Conservation (phyloP, 2,329 filamentous ascomycete species). For the Trichoderma breve region DNA sequence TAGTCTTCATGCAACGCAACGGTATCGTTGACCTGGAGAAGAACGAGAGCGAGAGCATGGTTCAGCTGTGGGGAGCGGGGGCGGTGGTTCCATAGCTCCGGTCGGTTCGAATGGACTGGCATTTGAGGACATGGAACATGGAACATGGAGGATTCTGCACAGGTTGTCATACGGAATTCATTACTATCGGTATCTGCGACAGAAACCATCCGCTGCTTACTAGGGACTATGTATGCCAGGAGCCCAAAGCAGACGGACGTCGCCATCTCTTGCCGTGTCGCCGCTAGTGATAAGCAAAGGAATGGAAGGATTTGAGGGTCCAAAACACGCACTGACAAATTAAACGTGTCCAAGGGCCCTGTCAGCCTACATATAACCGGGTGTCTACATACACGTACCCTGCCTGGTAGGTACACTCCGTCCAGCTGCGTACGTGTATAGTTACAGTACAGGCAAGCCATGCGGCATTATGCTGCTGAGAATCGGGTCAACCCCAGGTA, state of each 20-base stretch:
- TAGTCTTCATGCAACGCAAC: background rate
- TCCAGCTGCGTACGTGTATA: background rate
- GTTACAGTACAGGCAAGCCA: background rate
- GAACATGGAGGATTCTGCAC: background rate
- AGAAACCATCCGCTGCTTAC: background rate
- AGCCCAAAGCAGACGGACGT: background rate
- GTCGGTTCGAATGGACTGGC: background rate
- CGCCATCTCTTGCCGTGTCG: background rate
- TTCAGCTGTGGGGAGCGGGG: background rate
- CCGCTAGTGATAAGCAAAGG: background rate
- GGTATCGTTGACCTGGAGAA: background rate
- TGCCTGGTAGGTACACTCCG: background rate
- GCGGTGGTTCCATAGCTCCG: background rate
- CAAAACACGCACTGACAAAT: background rate
- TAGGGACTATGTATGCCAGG: background rate
- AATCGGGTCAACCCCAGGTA: background rate
- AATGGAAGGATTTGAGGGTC: background rate
- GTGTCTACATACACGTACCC: background rate
- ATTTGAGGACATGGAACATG: background rate
- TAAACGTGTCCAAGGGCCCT: background rate
- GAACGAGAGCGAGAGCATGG: background rate
- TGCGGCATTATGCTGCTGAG: background rate
- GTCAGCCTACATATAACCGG: background rate
- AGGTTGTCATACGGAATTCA: background rate
- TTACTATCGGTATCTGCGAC: background rate